Evolutionary conservation across 2,329 filamentous ascomycete genomes (phyloP).

Genomic region (Periconia digitata): DNA sequence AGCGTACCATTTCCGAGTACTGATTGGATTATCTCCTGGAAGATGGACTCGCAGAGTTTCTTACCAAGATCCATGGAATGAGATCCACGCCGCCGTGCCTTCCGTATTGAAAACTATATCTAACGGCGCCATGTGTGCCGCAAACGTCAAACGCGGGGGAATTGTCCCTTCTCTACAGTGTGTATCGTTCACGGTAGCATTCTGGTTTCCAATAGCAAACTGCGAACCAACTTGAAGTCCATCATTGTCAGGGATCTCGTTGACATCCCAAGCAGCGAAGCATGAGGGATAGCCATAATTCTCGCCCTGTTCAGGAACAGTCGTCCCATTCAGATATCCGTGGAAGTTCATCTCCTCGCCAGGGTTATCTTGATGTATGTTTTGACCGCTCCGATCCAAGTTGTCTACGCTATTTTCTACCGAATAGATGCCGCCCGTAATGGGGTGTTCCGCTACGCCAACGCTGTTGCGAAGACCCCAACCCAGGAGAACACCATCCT

Average conservation of each 20-base stretch:
- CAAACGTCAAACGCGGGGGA: slow-evolving; percentile 59
- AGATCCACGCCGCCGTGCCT: slow-evolving; percentile 62
- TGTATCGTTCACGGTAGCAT: slow-evolving; percentile 51
- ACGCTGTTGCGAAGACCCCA: slow-evolving; percentile 76
- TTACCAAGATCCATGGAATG: slow-evolving; percentile 72
- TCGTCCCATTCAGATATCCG: slow-evolving; percentile 60
- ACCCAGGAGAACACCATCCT: slow-evolving; percentile 54
- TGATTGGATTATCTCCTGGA: neutral
- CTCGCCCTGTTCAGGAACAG: slow-evolving; percentile 43
- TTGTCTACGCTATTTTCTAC: slow-evolving; percentile 74
- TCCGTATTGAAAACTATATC: slow-evolving; percentile 68
- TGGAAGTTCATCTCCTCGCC: slow-evolving; percentile 75
- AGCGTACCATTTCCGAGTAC: slow-evolving; percentile 4
- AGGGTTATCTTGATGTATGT: slow-evolving; percentile 69
- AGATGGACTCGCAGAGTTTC: neutral
- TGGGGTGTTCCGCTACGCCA: slow-evolving; percentile 65
- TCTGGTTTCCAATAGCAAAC: slow-evolving; percentile 51
- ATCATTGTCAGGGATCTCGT: slow-evolving; percentile 50
- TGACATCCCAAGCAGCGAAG: slow-evolving; percentile 65
- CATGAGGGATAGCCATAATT: slow-evolving; percentile 75
- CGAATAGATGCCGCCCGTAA: slow-evolving; percentile 52
- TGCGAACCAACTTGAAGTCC: slow-evolving; percentile 51
- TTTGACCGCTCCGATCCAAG: slow-evolving; percentile 58
- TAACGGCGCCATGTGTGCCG: slow-evolving; percentile 70
- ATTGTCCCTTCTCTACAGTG: slow-evolving; percentile 45